phyloP scores from a whole-genome alignment of 2,329 filamentous ascomycete species.

The Penicillium sp. region DNA sequence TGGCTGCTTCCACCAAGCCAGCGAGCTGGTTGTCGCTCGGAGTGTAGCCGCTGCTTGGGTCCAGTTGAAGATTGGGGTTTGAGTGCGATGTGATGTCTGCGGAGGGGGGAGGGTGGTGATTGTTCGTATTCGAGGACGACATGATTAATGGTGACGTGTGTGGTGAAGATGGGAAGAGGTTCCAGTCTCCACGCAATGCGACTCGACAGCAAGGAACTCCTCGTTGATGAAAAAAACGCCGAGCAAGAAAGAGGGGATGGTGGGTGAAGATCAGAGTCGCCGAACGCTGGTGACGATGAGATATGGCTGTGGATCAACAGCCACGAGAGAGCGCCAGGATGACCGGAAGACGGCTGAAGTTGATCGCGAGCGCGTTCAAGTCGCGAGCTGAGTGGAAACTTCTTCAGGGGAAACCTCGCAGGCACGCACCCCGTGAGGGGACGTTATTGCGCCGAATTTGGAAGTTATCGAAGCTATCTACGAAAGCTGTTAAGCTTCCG shows the following conservation, averaged over 20 bases:
- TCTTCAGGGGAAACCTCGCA: background rate
- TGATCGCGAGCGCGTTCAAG: background rate
- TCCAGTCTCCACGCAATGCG: background rate
- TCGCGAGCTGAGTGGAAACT: background rate
- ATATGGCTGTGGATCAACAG: background rate
- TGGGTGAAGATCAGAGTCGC: background rate
- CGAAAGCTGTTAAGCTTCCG: slow-evolving; percentile 16
- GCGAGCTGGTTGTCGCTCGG: slow-evolving; percentile 48
- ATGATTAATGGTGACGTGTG: slow-evolving; percentile 19
- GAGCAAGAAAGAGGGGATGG: background rate
- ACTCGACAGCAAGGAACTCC: background rate
- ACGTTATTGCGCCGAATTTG: slow-evolving; percentile 12
- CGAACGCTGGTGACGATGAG: background rate
- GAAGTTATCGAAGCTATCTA: slow-evolving; percentile 4
- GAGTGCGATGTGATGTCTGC: slow-evolving; percentile 30
- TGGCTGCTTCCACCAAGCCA: slow-evolving; percentile 49
- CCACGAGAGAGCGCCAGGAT: background rate
- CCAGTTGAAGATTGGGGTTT: slow-evolving; percentile 29
- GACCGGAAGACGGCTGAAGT: background rate
- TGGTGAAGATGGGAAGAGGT: background rate
- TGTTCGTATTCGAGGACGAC: slow-evolving; percentile 32
- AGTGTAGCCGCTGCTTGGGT: slow-evolving; percentile 37
- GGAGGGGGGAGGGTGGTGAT: slow-evolving; percentile 31
- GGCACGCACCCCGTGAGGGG: slow-evolving; percentile 18
- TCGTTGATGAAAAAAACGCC: background rate